Conservation (phyloP, 176 grass and related monocot genomes). For the Oryza glaberrima region DNA sequence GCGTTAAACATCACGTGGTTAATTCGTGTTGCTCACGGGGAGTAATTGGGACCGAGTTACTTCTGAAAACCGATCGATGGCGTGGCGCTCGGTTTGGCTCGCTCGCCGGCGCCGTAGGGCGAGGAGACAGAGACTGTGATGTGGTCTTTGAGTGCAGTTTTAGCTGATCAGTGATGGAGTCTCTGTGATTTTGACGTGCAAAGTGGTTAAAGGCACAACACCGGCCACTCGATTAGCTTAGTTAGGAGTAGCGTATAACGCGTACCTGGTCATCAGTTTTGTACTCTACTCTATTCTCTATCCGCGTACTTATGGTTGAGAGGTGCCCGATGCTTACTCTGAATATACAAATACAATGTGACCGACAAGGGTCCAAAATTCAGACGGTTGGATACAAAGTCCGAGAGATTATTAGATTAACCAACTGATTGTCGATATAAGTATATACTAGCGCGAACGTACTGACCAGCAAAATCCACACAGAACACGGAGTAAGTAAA, state of each 20-base stretch:
- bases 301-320: too few species aligned
- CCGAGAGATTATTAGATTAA: background rate
- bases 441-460: too few species aligned
- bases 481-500: conserved; percentile 1
- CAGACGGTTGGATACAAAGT: background rate
- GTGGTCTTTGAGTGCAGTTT: too few species aligned
- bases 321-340: too few species aligned
- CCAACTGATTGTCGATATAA: background rate
- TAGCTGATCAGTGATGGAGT: background rate
- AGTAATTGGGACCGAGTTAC: too few species aligned
- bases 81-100: too few species aligned
- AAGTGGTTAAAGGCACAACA: background rate
- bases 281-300: background rate
- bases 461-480: background rate
- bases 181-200: background rate
- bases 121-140: background rate
- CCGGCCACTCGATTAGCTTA: background rate
- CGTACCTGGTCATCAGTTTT: background rate
- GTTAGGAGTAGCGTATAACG: background rate
- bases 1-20: too few species aligned
- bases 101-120: too few species aligned
- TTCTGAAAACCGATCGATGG: too few species aligned
- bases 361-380: background rate
- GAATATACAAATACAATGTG: too few species aligned
- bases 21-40: too few species aligned